Base-by-base conservation (phyloP, 2,329 filamentous ascomycete species). In the Mycosphaerella sp. region DNA sequence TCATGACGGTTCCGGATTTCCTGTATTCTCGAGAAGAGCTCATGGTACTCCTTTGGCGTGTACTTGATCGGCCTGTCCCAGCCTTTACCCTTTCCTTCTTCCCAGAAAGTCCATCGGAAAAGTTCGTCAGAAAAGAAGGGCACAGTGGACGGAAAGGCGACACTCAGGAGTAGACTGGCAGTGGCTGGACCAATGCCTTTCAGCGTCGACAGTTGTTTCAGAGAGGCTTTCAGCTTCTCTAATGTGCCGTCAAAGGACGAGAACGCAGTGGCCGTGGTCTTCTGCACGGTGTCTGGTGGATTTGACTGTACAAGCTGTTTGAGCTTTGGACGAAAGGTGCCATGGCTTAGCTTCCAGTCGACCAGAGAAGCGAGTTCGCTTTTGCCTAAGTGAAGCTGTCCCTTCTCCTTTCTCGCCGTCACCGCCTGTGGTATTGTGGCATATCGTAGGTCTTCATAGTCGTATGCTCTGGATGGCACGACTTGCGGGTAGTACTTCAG, bases 41-140 rank as follows among this genome's bases (percentile, higher is more conserved):
- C 69, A 40, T 73, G 68, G 62, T 90, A 92, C 70, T 91, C 87
- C 61, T 82, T 83, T 17, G 72, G 69, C 41, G 77, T 85, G 70
- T 93, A 93, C 69, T 84, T 86, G 67, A 89, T 83, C 53, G 68
- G 69, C 50, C 74, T 65, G 36, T 72, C 67, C 77, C 77, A 79
- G 3, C 69, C 69, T 26, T 58, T 60, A 2, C 58, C 64, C 23
- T 73, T 70, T 0, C 64, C 70, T 8, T 66, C 64, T 41, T 70
- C 68, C 65, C 79, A 80, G 63, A 80, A 80, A 5, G 86, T 71
- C 86, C 86, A 92, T 60, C 83, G 79, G 66, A 84, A 92, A 3
- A 84, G 77, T 70, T 93, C 88, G 65, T 95, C 89, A 2, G 84
- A 86, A 71, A 92, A 92, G 75, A 92, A 92, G 1, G 87, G 78